Evolutionary conservation across 805 yeast genomes (phyloP), one percentile per base, ranked within the genome.

Genomic region (Yarrowia osloensis): DNA sequence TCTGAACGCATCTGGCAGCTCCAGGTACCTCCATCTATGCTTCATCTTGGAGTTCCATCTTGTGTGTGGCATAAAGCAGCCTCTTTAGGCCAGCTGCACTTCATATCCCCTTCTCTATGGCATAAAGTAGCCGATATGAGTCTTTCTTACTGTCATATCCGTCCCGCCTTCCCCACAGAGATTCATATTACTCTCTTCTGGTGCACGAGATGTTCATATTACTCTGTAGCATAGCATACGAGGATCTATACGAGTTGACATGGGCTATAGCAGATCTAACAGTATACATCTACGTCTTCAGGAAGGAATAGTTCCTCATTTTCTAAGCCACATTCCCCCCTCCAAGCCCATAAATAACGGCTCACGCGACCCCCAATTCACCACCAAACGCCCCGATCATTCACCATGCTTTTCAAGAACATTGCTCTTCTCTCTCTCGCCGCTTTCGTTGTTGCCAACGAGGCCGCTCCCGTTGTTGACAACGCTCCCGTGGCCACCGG

Each of bases 401-500:
- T 12, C 26, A 52, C 21, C 40, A 52, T 52, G 59, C 59, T 52
- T 52, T 35, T 52, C 59, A 52, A 52, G 42, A 33, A 52, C 59
- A 35, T 52, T 17, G 59, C 59, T 29, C 13, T 52, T 12, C 59
- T 52, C 42, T 52, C 59, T 52, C 59, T 52, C 29, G 59, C 59
- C 59, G 40, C 59, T 22, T 52, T 52, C 7, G 59, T 15, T n/a
- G 42, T 52, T n/a, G 59, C 59, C 57, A 50, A 50, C 57, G 40
- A 50, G 40, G 57, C 57, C 15, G 57, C 26, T 50, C 40, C 57
- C 15, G 40, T 50, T 11, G 54, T 15, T 7, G 35, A 47, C 54
- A 47, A 26, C 37, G 35, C 24, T 17, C 54, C 54, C 17, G 54
- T 19, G 8, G 54, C 17, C 39, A 26, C 3, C 35, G 24, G 8